A percentile compares a stretch with the other conserved stretches of the same genome.
Evolutionary conservation across 371 early-diverging fungal species (phyloP).

Genomic region (Rhizopus arrhizus): DNA sequence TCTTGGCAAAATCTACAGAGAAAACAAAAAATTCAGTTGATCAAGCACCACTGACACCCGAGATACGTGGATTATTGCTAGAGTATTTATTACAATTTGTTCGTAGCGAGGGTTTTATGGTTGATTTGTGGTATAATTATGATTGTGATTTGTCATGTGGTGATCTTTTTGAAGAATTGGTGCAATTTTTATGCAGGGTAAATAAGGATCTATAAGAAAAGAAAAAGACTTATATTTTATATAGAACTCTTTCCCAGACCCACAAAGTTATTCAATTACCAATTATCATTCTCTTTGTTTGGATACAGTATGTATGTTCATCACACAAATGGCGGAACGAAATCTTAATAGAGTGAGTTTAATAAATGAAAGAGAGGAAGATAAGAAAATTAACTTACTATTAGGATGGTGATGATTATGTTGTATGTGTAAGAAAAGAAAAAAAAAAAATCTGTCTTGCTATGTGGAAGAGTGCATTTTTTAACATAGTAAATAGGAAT

Average conservation of each 20-base stretch:
- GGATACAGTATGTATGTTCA: slow-evolving; percentile 78
- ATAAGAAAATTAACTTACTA: neutral
- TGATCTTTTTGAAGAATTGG: slow-evolving; percentile 85
- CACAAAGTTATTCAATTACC: slow-evolving; percentile 65
- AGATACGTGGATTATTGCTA: slow-evolving; percentile 80
- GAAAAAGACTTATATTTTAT: neutral
- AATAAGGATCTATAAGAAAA: neutral
- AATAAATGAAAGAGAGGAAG: neutral
- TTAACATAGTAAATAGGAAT: neutral
- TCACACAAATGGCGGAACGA: slow-evolving; percentile 79
- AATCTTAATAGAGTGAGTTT: slow-evolving; percentile 35
- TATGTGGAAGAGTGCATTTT: neutral
- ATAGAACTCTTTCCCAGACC: slow-evolving; percentile 73
- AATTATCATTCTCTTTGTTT: slow-evolving; percentile 71
- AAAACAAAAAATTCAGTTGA: slow-evolving; percentile 39
- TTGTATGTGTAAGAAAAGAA: slow-evolving; percentile 34
- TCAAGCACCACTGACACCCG: slow-evolving; percentile 60
- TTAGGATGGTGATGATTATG: slow-evolving; percentile 20
- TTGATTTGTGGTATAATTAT: slow-evolving; percentile 91
- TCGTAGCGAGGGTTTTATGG: slow-evolving; percentile 74
- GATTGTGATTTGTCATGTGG: slow-evolving; percentile 84
- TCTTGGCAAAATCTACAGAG: slow-evolving; percentile 34
- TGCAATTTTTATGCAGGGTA: slow-evolving; percentile 73
- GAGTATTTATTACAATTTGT: slow-evolving; percentile 77
- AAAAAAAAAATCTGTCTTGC: neutral